Evolutionary conservation across 2,329 filamentous ascomycete species (phyloP).

Genomic region (Graphiopsis chlorocephala): DNA sequence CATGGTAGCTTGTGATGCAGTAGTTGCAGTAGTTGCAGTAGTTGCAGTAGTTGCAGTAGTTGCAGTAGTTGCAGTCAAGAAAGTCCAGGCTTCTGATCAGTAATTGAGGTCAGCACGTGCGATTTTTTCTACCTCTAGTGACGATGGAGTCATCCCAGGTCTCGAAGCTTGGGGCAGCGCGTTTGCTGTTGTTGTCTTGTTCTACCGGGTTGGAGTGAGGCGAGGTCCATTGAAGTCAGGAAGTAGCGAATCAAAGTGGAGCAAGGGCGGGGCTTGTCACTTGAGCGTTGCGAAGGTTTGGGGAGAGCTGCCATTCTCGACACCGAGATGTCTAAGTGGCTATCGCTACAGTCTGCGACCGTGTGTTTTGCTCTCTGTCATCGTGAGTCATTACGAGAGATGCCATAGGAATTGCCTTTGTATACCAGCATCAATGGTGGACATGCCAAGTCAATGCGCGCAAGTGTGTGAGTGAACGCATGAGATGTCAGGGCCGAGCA

Average conservation of each 20-base stretch:
- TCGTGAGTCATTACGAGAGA: neutral
- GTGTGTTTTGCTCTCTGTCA: neutral
- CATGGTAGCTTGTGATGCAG: neutral
- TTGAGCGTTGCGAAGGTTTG: neutral
- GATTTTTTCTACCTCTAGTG: neutral
- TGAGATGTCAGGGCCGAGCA: neutral
- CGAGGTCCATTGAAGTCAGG: neutral
- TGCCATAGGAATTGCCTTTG: neutral
- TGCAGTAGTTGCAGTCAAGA: neutral
- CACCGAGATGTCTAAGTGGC: neutral
- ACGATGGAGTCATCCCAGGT: neutral
- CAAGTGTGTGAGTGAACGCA: neutral
- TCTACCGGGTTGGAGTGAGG: neutral
- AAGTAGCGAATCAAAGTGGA: neutral
- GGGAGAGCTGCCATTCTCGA: neutral
- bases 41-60: too few species aligned
- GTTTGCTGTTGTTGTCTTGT: neutral
- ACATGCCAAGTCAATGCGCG: neutral
- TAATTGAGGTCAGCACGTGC: neutral
- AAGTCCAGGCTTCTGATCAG: neutral
- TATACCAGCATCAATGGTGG: neutral
- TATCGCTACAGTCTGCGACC: neutral
- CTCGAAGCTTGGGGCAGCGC: neutral
- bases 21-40: too few species aligned
- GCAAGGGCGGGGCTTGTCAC: neutral